Conservation (phyloP, 257 asterid genomes). For the Solanum peruvianum region DNA sequence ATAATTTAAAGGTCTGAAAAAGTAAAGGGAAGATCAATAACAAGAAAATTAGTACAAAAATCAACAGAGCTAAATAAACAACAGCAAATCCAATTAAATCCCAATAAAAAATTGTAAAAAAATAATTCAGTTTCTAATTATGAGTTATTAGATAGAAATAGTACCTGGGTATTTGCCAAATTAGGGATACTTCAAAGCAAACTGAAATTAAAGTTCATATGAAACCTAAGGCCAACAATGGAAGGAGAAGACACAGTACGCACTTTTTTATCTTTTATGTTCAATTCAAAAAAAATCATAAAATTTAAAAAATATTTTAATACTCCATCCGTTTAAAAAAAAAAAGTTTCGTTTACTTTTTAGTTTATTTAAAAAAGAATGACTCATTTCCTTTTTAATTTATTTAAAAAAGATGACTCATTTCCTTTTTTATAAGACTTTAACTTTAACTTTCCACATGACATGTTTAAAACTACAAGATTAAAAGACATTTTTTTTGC, state of each 20-base stretch:
- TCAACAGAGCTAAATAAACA: background rate
- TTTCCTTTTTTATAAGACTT: no score
- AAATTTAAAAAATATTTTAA: no score
- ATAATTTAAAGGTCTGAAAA: background rate
- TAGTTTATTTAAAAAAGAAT: no score
- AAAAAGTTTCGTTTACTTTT: fast-evolving
- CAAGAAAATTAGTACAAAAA: background rate
- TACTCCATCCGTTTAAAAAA: no score
- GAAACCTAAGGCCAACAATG: background rate
- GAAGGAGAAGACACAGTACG: background rate
- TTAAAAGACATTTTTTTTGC: no score
- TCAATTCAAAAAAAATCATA: background rate
- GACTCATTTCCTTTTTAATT: no score
- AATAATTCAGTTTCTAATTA: background rate
- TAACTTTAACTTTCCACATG: no score
- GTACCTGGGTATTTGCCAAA: background rate
- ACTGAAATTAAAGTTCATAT: background rate
- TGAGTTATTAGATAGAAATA: background rate
- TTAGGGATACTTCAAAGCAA: background rate
- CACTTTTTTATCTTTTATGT: background rate
- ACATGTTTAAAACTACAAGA: no score
- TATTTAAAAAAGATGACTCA: no score
- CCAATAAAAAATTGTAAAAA: background rate
- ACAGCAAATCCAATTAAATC: background rate
- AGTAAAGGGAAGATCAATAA: background rate